Evolutionary conservation across 169 alveolate genomes (phyloP).

Genomic region (Plasmodium fragile): DNA sequence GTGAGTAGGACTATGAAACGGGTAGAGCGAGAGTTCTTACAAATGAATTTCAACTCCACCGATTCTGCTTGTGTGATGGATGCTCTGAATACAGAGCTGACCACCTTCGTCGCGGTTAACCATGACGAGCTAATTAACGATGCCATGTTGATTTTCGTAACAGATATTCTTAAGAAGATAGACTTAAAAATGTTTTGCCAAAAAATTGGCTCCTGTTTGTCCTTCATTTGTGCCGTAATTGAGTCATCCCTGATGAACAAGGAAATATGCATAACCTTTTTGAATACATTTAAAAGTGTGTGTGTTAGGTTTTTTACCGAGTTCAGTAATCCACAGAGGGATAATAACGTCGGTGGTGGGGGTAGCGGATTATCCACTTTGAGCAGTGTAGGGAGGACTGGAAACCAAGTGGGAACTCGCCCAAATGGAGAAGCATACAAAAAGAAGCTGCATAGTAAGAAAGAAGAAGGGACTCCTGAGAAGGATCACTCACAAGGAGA

Average conservation of each 20-base stretch:
- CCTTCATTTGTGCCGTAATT: slow-evolving; percentile 15
- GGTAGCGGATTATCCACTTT: neutral
- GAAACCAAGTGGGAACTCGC: neutral
- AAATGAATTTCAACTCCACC: neutral
- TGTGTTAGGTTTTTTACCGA: slow-evolving; percentile 23
- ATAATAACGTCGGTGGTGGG: neutral
- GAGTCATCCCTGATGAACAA: slow-evolving; percentile 26
- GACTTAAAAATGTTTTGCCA: slow-evolving; percentile 12
- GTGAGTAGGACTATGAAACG: slow-evolving; percentile 34
- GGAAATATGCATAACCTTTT: slow-evolving; percentile 33
- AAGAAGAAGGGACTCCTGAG: neutral
- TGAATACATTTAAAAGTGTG: slow-evolving; percentile 14
- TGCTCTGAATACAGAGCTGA: slow-evolving; percentile 19
- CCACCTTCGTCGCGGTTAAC: neutral
- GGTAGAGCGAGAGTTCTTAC: slow-evolving; percentile 18
- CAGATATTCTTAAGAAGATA: slow-evolving; percentile 33
- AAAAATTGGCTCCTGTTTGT: slow-evolving; percentile 8
- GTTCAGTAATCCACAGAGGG: neutral
- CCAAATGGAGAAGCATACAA: neutral
- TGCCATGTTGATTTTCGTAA: slow-evolving; percentile 15
- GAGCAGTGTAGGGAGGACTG: neutral
- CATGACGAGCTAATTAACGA: slow-evolving; percentile 33
- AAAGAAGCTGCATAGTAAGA: neutral
- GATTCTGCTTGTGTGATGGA: slow-evolving; percentile 8
- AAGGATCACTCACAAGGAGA: neutral